Conservation (phyloP, 2,329 filamentous ascomycete species). For the Acarospora socialis region DNA sequence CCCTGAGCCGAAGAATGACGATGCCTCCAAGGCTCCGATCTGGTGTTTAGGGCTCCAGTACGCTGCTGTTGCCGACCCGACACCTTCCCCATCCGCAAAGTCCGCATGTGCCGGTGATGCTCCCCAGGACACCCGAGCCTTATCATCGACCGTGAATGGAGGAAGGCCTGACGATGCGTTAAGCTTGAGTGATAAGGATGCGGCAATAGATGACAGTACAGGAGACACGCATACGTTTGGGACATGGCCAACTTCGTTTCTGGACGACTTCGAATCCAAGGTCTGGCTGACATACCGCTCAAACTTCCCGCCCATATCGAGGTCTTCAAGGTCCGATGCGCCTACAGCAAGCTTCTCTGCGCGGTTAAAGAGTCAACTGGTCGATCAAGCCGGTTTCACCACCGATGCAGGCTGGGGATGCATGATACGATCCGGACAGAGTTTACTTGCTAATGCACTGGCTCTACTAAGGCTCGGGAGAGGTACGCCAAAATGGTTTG, state of each 20-base stretch:
- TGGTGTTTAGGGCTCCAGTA: slow-evolving; percentile 68
- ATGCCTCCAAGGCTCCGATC: slow-evolving; percentile 50
- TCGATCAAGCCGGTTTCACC: slow-evolving; percentile 68
- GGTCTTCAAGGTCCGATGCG: slow-evolving; percentile 60
- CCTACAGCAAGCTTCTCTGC: slow-evolving; percentile 61
- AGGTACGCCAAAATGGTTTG: slow-evolving; percentile 36
- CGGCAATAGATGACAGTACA: slow-evolving; percentile 8
- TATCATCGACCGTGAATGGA: background rate
- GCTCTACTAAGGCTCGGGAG: slow-evolving; percentile 59
- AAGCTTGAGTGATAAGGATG: slow-evolving; percentile 6
- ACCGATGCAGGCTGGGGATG: slow-evolving; percentile 96
- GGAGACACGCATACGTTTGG: slow-evolving; percentile 10
- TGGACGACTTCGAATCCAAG: slow-evolving; percentile 83
- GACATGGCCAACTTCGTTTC: slow-evolving; percentile 65
- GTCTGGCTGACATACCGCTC: slow-evolving; percentile 96
- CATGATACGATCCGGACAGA: slow-evolving; percentile 96
- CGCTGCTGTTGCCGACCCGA: slow-evolving; percentile 16
- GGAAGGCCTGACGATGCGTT: background rate
- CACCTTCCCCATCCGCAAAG: slow-evolving; percentile 7
- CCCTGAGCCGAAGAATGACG: slow-evolving; percentile 70
- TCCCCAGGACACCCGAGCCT: background rate
- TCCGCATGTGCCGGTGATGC: slow-evolving; percentile 10
- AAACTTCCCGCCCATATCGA: slow-evolving; percentile 69
- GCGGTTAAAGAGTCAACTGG: slow-evolving; percentile 65
- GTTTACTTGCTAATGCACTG: slow-evolving; percentile 76